These are phyloP conservation scores for Hydrangea macrophylla DNA, from an alignment of 148 eudicot genomes.

Conservation along the genomic window DNA sequence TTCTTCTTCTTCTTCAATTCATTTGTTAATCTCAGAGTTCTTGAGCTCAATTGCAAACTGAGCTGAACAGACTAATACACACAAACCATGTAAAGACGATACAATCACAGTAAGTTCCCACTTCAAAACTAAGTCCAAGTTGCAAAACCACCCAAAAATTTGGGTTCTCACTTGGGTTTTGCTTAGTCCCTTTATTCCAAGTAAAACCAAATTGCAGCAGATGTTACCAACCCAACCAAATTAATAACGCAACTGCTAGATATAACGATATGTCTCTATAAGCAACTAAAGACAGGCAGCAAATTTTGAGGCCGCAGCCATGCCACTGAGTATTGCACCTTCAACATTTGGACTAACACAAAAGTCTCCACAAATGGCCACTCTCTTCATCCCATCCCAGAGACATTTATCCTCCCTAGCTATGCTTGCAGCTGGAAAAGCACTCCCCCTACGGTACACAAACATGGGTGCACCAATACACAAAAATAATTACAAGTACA, in stretches of 20 bases:
- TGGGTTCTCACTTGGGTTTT: too few relatives aligned
- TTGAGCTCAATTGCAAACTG: too few relatives aligned
- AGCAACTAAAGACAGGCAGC: constrained; percentile 35
- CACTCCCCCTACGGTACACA: constrained; percentile 74
- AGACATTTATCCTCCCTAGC: constrained; percentile 75
- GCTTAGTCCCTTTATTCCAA: not conserved
- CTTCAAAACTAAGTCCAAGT: not conserved
- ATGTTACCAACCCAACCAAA: not conserved
- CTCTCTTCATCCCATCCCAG: constrained; percentile 54
- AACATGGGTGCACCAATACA: not conserved
- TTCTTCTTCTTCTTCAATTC: not conserved
- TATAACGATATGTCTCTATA: constrained; percentile 14
- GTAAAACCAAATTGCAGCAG: not conserved
- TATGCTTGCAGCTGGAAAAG: constrained; percentile 70
- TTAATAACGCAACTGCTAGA: not conserved
- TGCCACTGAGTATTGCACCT: constrained; percentile 84
- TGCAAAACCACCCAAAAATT: too few relatives aligned
- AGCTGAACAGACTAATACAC: too few relatives aligned
- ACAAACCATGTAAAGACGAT: not conserved
- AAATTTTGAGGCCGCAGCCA: constrained; percentile 78
- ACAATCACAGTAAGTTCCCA: not conserved
- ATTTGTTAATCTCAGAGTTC: too few relatives aligned
- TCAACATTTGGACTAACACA: constrained; percentile 87
- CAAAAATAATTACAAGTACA: not conserved
- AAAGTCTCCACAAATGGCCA: constrained; percentile 90